phyloP scores from a whole-genome alignment of 352 stramenopile genomes.

The Phytophthora hybrid region DNA sequence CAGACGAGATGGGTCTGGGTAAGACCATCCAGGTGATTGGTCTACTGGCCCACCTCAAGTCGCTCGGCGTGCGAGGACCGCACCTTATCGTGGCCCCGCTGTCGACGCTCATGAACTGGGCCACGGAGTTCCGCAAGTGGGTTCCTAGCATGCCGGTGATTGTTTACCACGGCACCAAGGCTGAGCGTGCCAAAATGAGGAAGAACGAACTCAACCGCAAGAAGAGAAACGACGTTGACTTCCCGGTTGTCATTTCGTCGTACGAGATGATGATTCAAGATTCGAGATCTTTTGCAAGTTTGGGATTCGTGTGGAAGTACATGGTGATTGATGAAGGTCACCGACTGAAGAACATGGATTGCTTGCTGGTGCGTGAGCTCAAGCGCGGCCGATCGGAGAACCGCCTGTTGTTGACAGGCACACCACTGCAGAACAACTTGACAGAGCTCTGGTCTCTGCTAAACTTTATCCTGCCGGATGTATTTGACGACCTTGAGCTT shows the following conservation, averaged over 20 bases:
- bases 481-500: constrained; percentile 98
- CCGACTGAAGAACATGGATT: constrained; percentile 98
- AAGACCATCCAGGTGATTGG: constrained; percentile 95
- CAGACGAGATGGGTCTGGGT: constrained; percentile 91
- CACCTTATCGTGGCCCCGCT: constrained; percentile 98
- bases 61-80: constrained; percentile 90
- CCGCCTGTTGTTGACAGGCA: constrained; percentile 95
- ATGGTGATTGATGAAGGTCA: constrained; percentile 99
- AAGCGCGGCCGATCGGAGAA: constrained; percentile 94
- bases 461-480: constrained; percentile 97
- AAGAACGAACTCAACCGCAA: constrained; percentile 58
- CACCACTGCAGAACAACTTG: constrained; percentile 98
- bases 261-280: constrained; percentile 91
- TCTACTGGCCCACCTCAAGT: constrained; percentile 95
- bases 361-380: constrained; percentile 94
- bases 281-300: constrained; percentile 59
- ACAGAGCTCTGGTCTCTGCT: constrained; percentile 98
- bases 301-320: constrained; percentile 93
- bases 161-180: constrained; percentile 96
- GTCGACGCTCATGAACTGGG: constrained; percentile 98
- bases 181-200: constrained; percentile 58
- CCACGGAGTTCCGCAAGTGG: constrained; percentile 90
- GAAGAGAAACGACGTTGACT: constrained; percentile 68
- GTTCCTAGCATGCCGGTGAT: constrained; percentile 93
- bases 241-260: constrained; percentile 89